phyloP scores from a whole-genome alignment of 2,329 filamentous ascomycete genomes.

The Ascochyta pisi region DNA sequence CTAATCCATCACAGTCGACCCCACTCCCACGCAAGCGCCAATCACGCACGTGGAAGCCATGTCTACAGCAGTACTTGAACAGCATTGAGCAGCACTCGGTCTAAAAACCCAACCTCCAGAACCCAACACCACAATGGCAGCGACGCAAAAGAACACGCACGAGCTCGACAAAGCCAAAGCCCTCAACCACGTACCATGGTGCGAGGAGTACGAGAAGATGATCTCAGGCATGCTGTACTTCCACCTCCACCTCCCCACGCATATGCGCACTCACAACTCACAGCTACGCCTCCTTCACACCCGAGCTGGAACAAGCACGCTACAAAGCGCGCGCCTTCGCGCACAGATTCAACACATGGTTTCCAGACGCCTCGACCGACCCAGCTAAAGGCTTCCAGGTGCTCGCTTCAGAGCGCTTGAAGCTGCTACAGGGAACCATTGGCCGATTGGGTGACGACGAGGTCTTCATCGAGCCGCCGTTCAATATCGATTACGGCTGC shows the following conservation, averaged over 20 bases:
- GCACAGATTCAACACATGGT: conserved; percentile 65
- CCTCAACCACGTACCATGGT: conserved; percentile 61
- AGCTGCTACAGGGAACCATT: conserved; percentile 38
- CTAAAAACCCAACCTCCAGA: background rate
- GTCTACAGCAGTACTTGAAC: background rate
- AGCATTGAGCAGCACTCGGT: background rate
- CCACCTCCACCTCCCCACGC: background rate
- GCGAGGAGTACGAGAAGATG: conserved; percentile 70
- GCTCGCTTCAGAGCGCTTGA: conserved; percentile 33
- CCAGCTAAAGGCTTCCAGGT: conserved; percentile 30
- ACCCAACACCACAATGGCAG: conserved; percentile 40
- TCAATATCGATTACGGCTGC: conserved; percentile 70
- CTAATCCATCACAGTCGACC: conserved; percentile 18
- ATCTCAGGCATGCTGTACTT: conserved; percentile 67
- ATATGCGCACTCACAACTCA: background rate
- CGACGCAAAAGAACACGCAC: conserved; percentile 51
- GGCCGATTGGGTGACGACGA: conserved; percentile 44
- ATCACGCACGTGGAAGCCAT: background rate
- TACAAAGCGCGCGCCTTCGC: conserved; percentile 63
- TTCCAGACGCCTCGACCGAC: conserved; percentile 28
- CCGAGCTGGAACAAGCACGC: conserved; percentile 59
- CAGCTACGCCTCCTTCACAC: conserved; percentile 60
- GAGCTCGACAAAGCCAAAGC: conserved; percentile 57
- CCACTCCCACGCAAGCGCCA: conserved; percentile 16
- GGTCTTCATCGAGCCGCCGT: conserved; percentile 65